Evolutionary conservation across 495 filamentous ascomycete species (phyloP), one percentile per base, ranked within the genome.

Genomic region (Penicillium mononematosum): DNA sequence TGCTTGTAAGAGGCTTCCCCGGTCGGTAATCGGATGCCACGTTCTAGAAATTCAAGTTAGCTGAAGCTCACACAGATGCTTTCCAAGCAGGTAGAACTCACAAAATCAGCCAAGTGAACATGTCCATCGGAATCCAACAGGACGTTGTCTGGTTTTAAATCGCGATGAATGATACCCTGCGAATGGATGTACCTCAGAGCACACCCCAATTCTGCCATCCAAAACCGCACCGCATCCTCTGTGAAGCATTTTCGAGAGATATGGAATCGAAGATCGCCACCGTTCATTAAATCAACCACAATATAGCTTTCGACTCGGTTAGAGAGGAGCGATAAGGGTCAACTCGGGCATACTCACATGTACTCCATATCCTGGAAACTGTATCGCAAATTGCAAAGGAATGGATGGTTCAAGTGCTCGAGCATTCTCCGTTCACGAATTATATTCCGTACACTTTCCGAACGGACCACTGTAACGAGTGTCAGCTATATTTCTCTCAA

Each of bases 361-460:
- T 98, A 98, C 70, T 98, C 94, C 63, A 97, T 90, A 73, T 98
- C 94, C 75, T 98, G 94, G 70, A 98, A 98, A 78, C 92, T 96
- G 75, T 98, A 98, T 51, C 94, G 88, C 78, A 98, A 81, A 71
- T 98, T 98, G 80, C 94, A 98, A 56, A 98, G 87, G 75, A 98
- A 98, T 31, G 93, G 89, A 69, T 98, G 94, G 69, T 96, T 96
- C 65, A 98, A 81, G 71, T 97, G 91, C 72, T 98, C 91, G 67
- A 98, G 85, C 94, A 98, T 98, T 66, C 91, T 82, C 56, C 94
- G 85, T 78, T 98, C 94, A 60, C 95, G 86, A 63, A 98, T 96
- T 58, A 98, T 98, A 69, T 98, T 98, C 54, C 92, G 85, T 58
- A 98, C 94, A 66, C 93, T 98, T 73, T 98, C 94, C 60, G 91